Evolutionary conservation across 257 asterid genomes (phyloP).

Genomic region (Solanum rostratum): DNA sequence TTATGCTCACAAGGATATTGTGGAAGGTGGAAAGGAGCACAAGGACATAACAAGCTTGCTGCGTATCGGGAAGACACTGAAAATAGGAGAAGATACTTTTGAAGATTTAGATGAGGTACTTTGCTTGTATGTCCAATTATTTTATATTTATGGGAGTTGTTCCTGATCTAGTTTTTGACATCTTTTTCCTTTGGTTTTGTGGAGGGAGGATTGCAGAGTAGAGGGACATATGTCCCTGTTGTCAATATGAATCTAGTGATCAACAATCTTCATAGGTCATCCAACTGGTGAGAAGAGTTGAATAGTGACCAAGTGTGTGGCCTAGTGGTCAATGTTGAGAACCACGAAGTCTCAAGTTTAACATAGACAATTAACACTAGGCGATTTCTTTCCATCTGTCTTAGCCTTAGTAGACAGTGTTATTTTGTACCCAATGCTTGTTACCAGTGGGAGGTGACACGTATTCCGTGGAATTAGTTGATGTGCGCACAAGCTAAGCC

Average conservation of each 20-base stretch:
- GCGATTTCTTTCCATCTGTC: background rate
- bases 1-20: slow-evolving; percentile 83
- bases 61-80: slow-evolving; percentile 80
- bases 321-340: background rate
- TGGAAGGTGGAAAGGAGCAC: slow-evolving; percentile 87
- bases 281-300: background rate
- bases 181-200: background rate
- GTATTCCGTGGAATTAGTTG: background rate
- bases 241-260: background rate
- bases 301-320: background rate
- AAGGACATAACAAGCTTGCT: slow-evolving; percentile 91
- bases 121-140: background rate
- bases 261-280: background rate
- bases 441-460: background rate
- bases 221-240: background rate
- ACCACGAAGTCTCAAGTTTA: background rate
- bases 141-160: background rate
- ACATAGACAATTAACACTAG: background rate
- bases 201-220: background rate
- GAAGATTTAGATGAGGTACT: slow-evolving; percentile 97
- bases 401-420: background rate
- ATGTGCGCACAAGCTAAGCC: background rate
- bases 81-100: slow-evolving; percentile 94
- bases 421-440: background rate
- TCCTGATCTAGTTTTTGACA: background rate